Base-by-base conservation (phyloP, 139 green algal species). In the Gonium pectorale region DNA sequence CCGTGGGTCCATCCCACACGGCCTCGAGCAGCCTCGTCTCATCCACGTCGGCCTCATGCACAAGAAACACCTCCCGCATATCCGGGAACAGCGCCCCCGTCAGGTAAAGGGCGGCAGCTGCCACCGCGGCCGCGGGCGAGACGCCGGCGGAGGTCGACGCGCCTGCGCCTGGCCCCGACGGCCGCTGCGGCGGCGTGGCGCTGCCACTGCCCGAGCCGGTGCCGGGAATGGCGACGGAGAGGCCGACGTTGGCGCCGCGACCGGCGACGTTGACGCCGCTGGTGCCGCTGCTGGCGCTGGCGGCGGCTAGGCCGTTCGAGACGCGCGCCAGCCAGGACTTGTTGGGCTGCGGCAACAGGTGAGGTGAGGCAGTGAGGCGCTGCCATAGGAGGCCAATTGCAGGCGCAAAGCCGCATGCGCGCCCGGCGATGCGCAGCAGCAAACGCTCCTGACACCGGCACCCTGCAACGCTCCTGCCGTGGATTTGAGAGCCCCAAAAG, bases 1-100 rank as follows among this genome's bases (percentile, higher is more conserved):
- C 56, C 56, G n/a, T 64, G 56, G 56, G 17, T 64, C 56, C 60
- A n/a, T 24, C 9, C 22, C 22, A 64, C 5, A n/a, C 54, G 54
- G 54, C 64, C 79, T 85, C 79, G 44, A 70, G 21, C 79, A 85
- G 33, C 64, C 46, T 21, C 0, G 3, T 26, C 44, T 85, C 79
- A 29, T 85, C 79, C 64, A 77, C 64, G 4, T 77, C 79, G 0
- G 35, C 64, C 26, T 44, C 52, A 37, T 85, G 79, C 29, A 41
- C 33, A 46, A 77, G 6, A 17, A 37, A 85, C 79, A 85, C 3
- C 64, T 85, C 79, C 46, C 79, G 46, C 0, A 27, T 67, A 35
- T 85, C 79, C 1, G 64, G 49, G 1, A 67, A 52, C 64, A 85
- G 66, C 37, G 46, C 37, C 19, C n/a, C 79, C 13, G 64, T 85